Evolutionary conservation across 2,329 filamentous ascomycete genomes (phyloP), one percentile per base, ranked within the genome.

Genomic region (Fusarium poae): DNA sequence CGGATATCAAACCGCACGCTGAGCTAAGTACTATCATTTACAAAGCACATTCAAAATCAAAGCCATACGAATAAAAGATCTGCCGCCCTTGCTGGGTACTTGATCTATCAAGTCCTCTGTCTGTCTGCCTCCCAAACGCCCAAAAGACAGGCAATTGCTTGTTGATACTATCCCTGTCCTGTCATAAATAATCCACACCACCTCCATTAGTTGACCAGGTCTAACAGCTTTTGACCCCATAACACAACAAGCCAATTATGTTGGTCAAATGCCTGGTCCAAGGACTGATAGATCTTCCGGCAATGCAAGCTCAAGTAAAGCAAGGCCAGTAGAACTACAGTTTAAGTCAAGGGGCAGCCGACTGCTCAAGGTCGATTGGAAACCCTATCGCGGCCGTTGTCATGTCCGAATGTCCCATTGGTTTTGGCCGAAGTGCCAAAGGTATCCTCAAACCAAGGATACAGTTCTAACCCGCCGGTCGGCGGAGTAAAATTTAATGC

Each of bases 31-130:
- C 52, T 59, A 54, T 51, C 52, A 35, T 68, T 58, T 73, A 62
- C 57, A 62, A 62, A 62, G 63, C 66, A 68, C 67, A 73, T 66
- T 60, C 50, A 64, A 72, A 57, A 53, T 35, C 52, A 72, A 64
- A 67, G 44, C 44, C 53, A 42, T 48, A 50, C 21, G 40, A 63
- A 68, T 66, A 67, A 42, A 25, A 72, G 61, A 71, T 59, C 35
- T 51, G 49, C 58, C 55, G 15, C 62, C 46, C 37, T 59, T 49
- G 29, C 46, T 48, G 18, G 37, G 55, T 64, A 57, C 50, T 30
- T 62, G 39, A 39, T 44, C 57, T 52, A 23, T 35, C 44, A 49
- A 32, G 45, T 52, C 49, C 44, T 51, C 45, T 40, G 10, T 55
- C 37, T 40, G 16, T 55, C 42, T 50, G 42, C 49, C 43, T 39